Evolutionary conservation across 1,284 basidiomycete species (phyloP), one percentile per base, ranked within the genome.

Genomic region (Phellopilus nigrolimitatus): DNA sequence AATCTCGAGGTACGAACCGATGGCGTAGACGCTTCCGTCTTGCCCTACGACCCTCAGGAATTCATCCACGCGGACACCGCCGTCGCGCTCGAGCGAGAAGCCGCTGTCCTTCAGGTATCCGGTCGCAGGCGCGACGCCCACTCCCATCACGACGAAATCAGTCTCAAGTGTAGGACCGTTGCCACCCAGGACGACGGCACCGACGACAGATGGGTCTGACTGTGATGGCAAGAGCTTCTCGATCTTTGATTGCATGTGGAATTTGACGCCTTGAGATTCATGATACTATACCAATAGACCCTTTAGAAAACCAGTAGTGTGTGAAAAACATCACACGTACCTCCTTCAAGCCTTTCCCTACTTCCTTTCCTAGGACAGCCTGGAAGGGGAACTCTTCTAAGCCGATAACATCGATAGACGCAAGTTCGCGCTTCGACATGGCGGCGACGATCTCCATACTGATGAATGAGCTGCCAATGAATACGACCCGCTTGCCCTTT

Each of bases 401-500:
- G 0, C 93, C 92, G 48, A 97, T 80, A 47, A 95, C 84, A 55
- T 90, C 80, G 49, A 91, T 82, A 24, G 82, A 82, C 28, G 80
- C 82, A 13, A 88, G 79, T 68, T 85, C 88, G 51, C 85, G 84
- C 62, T 85, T 86, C 3, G 81, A 65, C 0, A 91, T 71, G 0
- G 91, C 88, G 12, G 76, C 78, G 3, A 91, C 91, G 8, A 92
- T 73, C 66, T 98, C 94, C 88, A 97, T 91, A 48, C 89, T 86
- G 62, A 98, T 98, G 70, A 97, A 97, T 15, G 88, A 91, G 28
- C 85, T 88, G 1, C 94, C 94, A 57, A 97, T 88, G 28, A 97
- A 79, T 28, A 94, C 90, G 42, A 91, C 68, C 49, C 82, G 78
- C 62, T 90, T 87, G 24, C 88, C 88, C 61, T 86, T 81, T 62